Conservation (phyloP, 106 monocot genomes). For the Acorus gramineus region DNA sequence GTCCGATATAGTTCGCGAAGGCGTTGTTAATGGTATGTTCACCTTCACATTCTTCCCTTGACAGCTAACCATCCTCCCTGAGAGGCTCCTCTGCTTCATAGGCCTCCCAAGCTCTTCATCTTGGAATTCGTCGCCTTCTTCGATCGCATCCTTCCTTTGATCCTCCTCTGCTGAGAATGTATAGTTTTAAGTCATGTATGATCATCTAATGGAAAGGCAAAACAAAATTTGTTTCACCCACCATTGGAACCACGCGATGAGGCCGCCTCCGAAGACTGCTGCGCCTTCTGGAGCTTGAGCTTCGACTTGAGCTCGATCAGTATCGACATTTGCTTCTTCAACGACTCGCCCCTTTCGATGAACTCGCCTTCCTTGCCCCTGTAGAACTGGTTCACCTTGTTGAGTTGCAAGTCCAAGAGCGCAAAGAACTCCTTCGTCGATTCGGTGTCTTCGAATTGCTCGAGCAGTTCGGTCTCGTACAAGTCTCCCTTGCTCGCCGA, state of each 20-base stretch:
- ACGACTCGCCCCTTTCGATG: slow-evolving; percentile 65
- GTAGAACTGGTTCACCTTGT: slow-evolving; percentile 99
- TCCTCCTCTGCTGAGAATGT: too few species aligned
- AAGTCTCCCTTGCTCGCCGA: slow-evolving; percentile 67
- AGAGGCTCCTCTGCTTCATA: slow-evolving; percentile 48
- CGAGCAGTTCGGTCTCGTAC: slow-evolving; percentile 84
- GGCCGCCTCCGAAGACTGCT: background rate
- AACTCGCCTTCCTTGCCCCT: slow-evolving; percentile 84
- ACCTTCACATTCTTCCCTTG: slow-evolving; percentile 80
- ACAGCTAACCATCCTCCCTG: slow-evolving; percentile 42
- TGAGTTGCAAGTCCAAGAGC: slow-evolving; percentile 68
- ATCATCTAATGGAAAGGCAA: too few species aligned
- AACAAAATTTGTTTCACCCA: slow-evolving; percentile 52
- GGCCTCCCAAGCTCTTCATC: too few species aligned
- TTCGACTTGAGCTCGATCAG: slow-evolving; percentile 60
- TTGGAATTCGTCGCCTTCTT: slow-evolving; percentile 8
- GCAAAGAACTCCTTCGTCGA: slow-evolving; percentile 73
- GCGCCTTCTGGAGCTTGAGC: slow-evolving; percentile 31
- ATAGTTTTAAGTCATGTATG: too few species aligned
- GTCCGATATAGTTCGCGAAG: slow-evolving; percentile 78
- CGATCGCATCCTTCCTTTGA: slow-evolving; percentile 4
- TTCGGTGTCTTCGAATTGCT: slow-evolving; percentile 53
- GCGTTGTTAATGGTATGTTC: slow-evolving; percentile 85
- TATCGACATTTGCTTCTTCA: slow-evolving; percentile 86
- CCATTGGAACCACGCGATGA: slow-evolving; percentile 28